Percentiles rank a stretch among this genome's conserved stretches.
Evolutionary conservation across 495 filamentous ascomycete genomes (phyloP).

Genomic region (Penicillium coprophilum): DNA sequence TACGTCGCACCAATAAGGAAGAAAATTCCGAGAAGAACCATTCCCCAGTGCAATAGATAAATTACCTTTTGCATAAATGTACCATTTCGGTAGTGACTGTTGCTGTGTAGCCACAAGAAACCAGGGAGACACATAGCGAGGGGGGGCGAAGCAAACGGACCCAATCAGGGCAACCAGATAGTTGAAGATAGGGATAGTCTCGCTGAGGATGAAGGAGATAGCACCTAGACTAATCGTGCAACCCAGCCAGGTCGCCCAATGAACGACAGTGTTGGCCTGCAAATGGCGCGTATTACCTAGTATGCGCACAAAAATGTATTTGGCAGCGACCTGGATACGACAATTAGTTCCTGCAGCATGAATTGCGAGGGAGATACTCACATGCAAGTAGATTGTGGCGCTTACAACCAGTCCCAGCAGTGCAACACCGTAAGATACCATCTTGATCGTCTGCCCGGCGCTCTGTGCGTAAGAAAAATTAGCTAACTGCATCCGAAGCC

Average conservation of each 20-base stretch:
- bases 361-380: constrained; percentile 11
- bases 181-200: constrained; percentile 66
- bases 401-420: constrained; percentile 54
- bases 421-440: constrained; percentile 70
- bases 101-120: constrained; percentile 45
- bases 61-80: constrained; percentile 13
- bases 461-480: constrained; percentile 31
- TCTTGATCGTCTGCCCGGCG: constrained; percentile 58
- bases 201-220: constrained; percentile 62
- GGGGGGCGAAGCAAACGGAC: constrained; percentile 31
- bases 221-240: constrained; percentile 54
- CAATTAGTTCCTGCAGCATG: not conserved
- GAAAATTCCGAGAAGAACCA: constrained; percentile 24
- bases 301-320: constrained; percentile 61
- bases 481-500: not conserved
- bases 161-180: constrained; percentile 51
- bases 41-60: constrained; percentile 14
- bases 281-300: constrained; percentile 52
- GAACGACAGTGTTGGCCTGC: constrained; percentile 49
- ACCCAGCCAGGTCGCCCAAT: constrained; percentile 49
- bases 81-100: constrained; percentile 25
- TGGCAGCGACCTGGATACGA: constrained; percentile 37
- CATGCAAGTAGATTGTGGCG: constrained; percentile 61
- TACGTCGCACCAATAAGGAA: constrained; percentile 25
- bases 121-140: constrained; percentile 40